Base-by-base conservation (phyloP, 352 stramenopile species). In the Phytophthora crassamura region DNA sequence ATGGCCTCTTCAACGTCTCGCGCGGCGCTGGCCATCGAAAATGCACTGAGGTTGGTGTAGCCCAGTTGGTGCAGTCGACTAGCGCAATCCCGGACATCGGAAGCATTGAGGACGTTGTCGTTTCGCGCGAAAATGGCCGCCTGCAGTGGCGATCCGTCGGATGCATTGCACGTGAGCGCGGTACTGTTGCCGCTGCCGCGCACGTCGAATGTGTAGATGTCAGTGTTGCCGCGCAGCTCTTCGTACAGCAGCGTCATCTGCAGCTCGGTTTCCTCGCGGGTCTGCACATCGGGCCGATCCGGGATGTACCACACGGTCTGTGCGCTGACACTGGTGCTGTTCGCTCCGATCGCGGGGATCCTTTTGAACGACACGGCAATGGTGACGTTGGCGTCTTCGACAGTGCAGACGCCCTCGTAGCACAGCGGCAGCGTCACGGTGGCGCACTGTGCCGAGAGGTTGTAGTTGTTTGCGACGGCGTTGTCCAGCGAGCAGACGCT, bases 21-120 rank as follows among this genome's bases (percentile, higher is more conserved):
- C 33, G 84, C 77, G 2, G 74, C 80, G 52, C 84, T 92, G 7
- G 82, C 78, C 38, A 94, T 58, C 20, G 86, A 94, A 62, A 93
- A 93, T 2, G 77, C 75, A 15, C 59, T 67, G 36, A 88, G 66
- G 34, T 67, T 49, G 15, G 53, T 61, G 43, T 70, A 70, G 30
- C 68, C 68, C 3, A 59, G 14, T 10, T 49, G 47, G 4, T 65
- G 47, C 10, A 75, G 56, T 40, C 14, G 41, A 39, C 15, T 40
- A 39, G 20, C 48, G 50, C 64, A 77, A 10, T 14, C 36, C 10
- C 51, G 38, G 30, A 73, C 59, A 34, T 77, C 64, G 11, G 2
- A 56, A 9, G 30, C 9, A 32, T 64, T 20, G 16, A 75, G 35
- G 12, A 56, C 52, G 8, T 57, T 57, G 43, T 56, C 41, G 32